Evolutionary conservation across 331 rosid species (phyloP), one percentile per base, ranked within the genome.

Genomic region (Stylosanthes scabra): DNA sequence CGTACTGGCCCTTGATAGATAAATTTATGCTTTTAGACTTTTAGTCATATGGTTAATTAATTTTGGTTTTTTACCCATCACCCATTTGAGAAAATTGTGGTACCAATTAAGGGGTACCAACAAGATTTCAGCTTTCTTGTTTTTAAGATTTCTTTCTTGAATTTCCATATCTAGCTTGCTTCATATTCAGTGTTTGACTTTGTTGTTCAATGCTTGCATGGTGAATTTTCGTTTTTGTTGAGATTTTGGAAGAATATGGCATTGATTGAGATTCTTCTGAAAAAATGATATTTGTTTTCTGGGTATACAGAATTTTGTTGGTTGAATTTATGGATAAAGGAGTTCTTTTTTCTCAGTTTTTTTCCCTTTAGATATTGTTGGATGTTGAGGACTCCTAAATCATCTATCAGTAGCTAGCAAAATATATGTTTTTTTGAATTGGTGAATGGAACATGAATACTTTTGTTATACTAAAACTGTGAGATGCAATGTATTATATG

Each of bases 121-220:
- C 72, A 80, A 74, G 67, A 68, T 52, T 45, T 66, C 16, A 11
- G 8, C 68, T 80, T 68, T 78, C 3, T 45, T 31, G 37, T 31
- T 31, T 0, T 29, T 2, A 40, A 2, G 52, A 61, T 28, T 41
- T 41, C 4, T 29, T 29, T 2, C 29, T 52, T 15, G 63, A 11
- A 40, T 61, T 37, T 29, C 16, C 65, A 45, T 63, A 5, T 76
- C 62, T 20, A 46, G 37, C 27, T 74, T 69, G n/a, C n/a, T n/a
- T n/a, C 51, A 4, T 58, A 25, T 31, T 10, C 9, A 63, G 59
- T 7, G 37, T 52, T 14, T 16, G 66, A 41, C 3, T 42, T 31
- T 47, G 60, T 60, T 61, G 72, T 69, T 70, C 78, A 83, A 68
- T 74, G 64, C 76, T 55, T 72, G 84, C 58, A 2, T 55, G 42